Conservation (phyloP, 2,329 filamentous ascomycete genomes). For the Botryotinia calthae region DNA sequence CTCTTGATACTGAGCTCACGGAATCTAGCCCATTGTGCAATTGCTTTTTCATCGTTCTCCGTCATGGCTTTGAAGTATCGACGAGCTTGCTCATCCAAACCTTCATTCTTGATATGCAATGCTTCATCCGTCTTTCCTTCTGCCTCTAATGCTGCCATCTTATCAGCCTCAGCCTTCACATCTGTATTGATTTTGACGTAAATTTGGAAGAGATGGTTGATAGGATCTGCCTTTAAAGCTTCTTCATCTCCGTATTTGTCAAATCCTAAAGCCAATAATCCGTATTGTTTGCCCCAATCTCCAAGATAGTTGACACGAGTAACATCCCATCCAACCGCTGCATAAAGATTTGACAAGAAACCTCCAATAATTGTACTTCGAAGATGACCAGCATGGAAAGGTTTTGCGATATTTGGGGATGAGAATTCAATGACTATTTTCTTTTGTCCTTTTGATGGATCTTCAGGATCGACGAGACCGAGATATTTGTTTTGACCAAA, state of each 20-base stretch:
- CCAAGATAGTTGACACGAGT: slow-evolving; percentile 72
- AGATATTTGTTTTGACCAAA: slow-evolving; percentile 64
- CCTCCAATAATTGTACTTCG: slow-evolving; percentile 75
- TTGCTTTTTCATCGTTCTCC: slow-evolving; percentile 59
- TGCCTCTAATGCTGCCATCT: slow-evolving; percentile 50
- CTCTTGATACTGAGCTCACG: slow-evolving; percentile 64
- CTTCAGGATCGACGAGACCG: slow-evolving; percentile 59
- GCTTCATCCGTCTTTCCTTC: slow-evolving; percentile 47
- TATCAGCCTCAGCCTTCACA: slow-evolving; percentile 62
- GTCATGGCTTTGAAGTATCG: slow-evolving; percentile 70
- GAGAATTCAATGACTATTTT: slow-evolving; percentile 75
- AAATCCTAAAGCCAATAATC: slow-evolving; percentile 69
- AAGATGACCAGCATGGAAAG: slow-evolving; percentile 72
- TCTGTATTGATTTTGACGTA: slow-evolving; percentile 73
- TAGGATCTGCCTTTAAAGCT: slow-evolving; percentile 67
- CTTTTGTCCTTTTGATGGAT: slow-evolving; percentile 50
- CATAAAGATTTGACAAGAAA: slow-evolving; percentile 68
- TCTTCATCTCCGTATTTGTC: slow-evolving; percentile 73
- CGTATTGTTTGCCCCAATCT: slow-evolving; percentile 75
- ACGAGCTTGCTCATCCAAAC: slow-evolving; percentile 71
- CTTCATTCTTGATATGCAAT: slow-evolving; percentile 50
- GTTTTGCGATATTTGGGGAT: slow-evolving; percentile 83
- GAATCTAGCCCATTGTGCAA: slow-evolving; percentile 64
- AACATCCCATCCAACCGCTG: slow-evolving; percentile 68
- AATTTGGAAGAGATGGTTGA: slow-evolving; percentile 78